Percentiles rank a stretch among this genome's conserved stretches.
Conservation (phyloP, 495 filamentous ascomycete genomes). For the Eremomyces bilateralis region DNA sequence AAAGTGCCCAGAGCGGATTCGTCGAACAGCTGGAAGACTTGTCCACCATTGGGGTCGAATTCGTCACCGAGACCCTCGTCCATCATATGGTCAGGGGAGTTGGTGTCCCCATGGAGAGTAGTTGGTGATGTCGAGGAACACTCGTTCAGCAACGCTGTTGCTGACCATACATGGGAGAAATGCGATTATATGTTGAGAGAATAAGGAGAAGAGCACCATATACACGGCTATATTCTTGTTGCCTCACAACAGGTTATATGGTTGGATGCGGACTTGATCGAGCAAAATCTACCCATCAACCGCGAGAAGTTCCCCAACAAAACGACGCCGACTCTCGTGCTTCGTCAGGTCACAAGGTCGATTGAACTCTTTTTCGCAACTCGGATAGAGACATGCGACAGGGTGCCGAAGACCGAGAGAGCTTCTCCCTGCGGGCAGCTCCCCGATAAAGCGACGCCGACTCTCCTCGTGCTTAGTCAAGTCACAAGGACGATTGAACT, state of each 20-base stretch:
- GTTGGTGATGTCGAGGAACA: too few relatives aligned
- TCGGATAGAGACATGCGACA: slow-evolving; percentile 62
- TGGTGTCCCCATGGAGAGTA: not conserved
- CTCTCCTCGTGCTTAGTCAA: slow-evolving; percentile 95
- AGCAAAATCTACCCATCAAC: too few relatives aligned
- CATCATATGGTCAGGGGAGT: not conserved
- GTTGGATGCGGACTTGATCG: too few relatives aligned
- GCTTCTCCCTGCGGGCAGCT: slow-evolving; percentile 48
- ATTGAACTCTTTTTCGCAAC: too few relatives aligned
- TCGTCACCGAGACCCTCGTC: not conserved
- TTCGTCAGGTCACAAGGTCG: too few relatives aligned
- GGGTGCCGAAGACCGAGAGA: slow-evolving; percentile 71
- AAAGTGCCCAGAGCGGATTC: too few relatives aligned
- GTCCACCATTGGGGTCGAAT: not conserved
- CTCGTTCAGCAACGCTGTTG: too few relatives aligned
- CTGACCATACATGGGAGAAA: too few relatives aligned
- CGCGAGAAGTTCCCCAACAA: too few relatives aligned
- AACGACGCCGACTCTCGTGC: too few relatives aligned
- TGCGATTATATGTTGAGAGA: too few relatives aligned
- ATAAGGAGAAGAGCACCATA: not conserved
- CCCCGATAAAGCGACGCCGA: slow-evolving; percentile 85
- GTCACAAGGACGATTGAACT: slow-evolving; percentile 83
- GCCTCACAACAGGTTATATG: not conserved
- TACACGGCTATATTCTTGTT: not conserved
- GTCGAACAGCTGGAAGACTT: too few relatives aligned